Percentiles rank a stretch among this genome's conserved stretches.
These are phyloP conservation scores for Nemania diffusa DNA, from an alignment of 2,329 filamentous ascomycete species.

Conservation along the genomic window DNA sequence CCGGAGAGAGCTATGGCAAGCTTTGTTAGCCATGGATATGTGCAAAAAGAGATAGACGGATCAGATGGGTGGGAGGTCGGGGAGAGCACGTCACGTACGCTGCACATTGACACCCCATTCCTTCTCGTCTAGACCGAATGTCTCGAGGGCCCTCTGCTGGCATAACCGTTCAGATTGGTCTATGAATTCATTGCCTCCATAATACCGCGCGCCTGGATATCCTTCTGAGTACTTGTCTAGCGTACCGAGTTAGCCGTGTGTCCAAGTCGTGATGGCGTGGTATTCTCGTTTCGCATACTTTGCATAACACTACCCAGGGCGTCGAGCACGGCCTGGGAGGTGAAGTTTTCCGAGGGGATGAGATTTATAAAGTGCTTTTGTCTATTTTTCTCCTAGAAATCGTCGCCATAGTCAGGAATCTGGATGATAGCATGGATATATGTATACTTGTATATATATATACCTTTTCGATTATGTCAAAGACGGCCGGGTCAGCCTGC, in stretches of 20 bases:
- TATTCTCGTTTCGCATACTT: constrained; percentile 64
- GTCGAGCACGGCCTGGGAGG: constrained; percentile 90
- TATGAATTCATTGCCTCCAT: constrained; percentile 96
- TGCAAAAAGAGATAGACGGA: not conserved
- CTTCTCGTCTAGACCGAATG: constrained; percentile 83
- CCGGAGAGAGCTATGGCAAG: constrained; percentile 74
- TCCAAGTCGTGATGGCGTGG: not conserved
- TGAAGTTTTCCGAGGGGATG: constrained; percentile 96
- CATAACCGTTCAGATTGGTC: constrained; percentile 90
- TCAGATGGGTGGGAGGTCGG: not conserved
- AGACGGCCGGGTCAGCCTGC: constrained; percentile 87
- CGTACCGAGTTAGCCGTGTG: constrained; percentile 28
- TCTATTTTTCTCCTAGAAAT: constrained; percentile 84
- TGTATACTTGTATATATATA: constrained; percentile 51
- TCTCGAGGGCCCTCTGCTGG: constrained; percentile 87
- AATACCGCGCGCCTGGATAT: constrained; percentile 95
- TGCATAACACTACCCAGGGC: constrained; percentile 95
- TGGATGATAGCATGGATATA: not conserved
- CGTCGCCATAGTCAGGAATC: constrained; percentile 19
- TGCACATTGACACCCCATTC: constrained; percentile 99
- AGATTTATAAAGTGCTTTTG: constrained; percentile 99
- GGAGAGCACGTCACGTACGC: constrained; percentile 60
- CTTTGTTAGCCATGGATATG: constrained; percentile 30
- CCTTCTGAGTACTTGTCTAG: constrained; percentile 98
- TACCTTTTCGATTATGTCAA: constrained; percentile 90